phyloP scores from a whole-genome alignment of 441 rosid species.

The Corymbia citriodora region DNA sequence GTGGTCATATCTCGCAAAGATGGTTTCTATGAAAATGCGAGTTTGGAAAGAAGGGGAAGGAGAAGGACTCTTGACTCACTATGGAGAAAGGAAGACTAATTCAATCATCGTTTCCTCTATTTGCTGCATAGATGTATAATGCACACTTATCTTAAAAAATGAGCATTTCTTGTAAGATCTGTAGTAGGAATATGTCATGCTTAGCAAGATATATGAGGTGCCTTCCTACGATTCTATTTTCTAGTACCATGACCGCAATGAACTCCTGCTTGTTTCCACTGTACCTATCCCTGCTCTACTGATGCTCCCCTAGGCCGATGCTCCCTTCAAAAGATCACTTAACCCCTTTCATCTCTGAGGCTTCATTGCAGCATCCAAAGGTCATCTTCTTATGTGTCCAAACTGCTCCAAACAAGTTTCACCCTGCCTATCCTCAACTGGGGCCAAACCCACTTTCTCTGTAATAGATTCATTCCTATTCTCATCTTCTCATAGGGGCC shows the following conservation, averaged over 20 bases:
- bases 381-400: not conserved
- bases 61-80: not conserved
- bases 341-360: not conserved
- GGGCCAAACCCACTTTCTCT: not conserved
- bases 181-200: not conserved
- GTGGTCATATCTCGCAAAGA: not conserved
- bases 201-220: not conserved
- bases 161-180: not conserved
- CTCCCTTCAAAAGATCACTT: not conserved
- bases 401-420: not conserved
- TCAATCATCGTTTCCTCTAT: not conserved
- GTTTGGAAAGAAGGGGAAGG: not conserved
- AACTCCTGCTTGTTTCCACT: not conserved
- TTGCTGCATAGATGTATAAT: not conserved
- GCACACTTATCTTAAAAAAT: not conserved
- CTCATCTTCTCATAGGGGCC: not conserved
- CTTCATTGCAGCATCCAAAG: not conserved
- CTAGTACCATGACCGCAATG: conserved; percentile 4
- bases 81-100: not conserved
- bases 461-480: not conserved
- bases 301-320: not conserved
- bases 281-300: not conserved
- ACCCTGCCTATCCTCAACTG: not conserved
- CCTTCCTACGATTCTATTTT: conserved; percentile 2
- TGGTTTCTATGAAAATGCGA: not conserved